Evolutionary conservation across 1,284 basidiomycete species (phyloP).

Genomic region (Baeospora myosura): DNA sequence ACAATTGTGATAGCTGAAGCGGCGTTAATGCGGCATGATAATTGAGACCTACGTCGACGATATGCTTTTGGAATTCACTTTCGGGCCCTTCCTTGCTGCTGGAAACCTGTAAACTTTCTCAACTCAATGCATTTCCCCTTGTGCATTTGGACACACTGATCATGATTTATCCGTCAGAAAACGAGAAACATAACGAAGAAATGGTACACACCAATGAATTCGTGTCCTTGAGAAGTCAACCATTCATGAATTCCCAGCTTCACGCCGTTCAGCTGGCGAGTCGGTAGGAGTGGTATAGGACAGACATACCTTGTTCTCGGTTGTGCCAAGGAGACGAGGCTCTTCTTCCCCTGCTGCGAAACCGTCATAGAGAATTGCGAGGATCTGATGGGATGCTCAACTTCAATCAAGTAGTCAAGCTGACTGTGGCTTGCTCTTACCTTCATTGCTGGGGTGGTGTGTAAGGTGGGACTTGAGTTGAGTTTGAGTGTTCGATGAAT

Average conservation of each 20-base stretch:
- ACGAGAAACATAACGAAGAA: too few species aligned
- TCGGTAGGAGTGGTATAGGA: not conserved
- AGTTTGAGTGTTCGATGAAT: not conserved
- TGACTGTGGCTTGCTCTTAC: slow-evolving; percentile 12
- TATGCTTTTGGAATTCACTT: slow-evolving; percentile 83
- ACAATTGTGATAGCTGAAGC: not conserved
- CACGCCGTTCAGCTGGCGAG: slow-evolving; percentile 3
- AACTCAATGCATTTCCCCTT: too few species aligned
- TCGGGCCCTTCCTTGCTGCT: slow-evolving; percentile 84
- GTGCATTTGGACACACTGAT: too few species aligned
- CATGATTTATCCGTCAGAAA: too few species aligned
- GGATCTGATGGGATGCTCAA: slow-evolving; percentile 40
- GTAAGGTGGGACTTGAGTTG: not conserved
- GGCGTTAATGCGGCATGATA: not conserved
- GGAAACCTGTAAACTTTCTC: slow-evolving; percentile 62
- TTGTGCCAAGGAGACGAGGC: slow-evolving; percentile 81
- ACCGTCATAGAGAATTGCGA: slow-evolving; percentile 78
- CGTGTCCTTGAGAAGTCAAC: slow-evolving; percentile 73
- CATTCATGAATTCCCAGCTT: slow-evolving; percentile 71
- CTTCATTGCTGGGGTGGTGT: slow-evolving; percentile 26
- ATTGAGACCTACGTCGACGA: slow-evolving; percentile 60
- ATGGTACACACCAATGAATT: slow-evolving; percentile 54
- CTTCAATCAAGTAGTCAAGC: not conserved
- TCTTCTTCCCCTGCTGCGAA: slow-evolving; percentile 70
- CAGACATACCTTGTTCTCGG: slow-evolving; percentile 70